Evolutionary conservation across 345 rosid genomes (phyloP).

Genomic region (Lumnitzera littorea): DNA sequence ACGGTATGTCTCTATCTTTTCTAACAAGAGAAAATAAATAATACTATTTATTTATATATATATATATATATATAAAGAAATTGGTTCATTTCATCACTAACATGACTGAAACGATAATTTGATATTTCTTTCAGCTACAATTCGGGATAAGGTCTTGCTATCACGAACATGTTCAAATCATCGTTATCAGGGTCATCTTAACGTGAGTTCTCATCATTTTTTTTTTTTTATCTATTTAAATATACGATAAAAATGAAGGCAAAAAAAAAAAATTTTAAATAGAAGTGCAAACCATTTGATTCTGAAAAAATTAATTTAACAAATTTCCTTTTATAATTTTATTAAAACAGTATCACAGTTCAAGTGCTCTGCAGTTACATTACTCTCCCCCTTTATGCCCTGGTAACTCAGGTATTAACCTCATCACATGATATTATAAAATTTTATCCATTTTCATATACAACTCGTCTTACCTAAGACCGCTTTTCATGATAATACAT

Average conservation of each 20-base stretch:
- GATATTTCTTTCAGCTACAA: slow-evolving; percentile 32
- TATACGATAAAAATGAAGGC: not conserved
- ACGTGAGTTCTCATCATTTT: slow-evolving; percentile 43
- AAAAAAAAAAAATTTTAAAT: not conserved
- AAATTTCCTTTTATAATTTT: not conserved
- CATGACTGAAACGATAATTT: not conserved
- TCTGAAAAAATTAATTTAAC: too few relatives aligned
- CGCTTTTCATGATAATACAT: too few relatives aligned
- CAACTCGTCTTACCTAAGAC: not conserved
- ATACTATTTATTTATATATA: too few relatives aligned
- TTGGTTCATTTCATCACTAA: not conserved
- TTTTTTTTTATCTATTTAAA: not conserved
- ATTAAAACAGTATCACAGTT: slow-evolving; percentile 41
- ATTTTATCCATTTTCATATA: not conserved
- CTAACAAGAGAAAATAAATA: not conserved
- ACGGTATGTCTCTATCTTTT: slow-evolving; percentile 35
- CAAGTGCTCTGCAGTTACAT: slow-evolving; percentile 65
- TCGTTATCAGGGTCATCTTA: slow-evolving; percentile 40
- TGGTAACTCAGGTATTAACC: slow-evolving; percentile 53
- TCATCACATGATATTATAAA: not conserved
- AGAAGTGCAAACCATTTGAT: not conserved
- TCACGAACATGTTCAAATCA: slow-evolving; percentile 31
- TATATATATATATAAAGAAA: not conserved
- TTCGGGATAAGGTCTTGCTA: slow-evolving; percentile 56
- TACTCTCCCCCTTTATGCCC: slow-evolving; percentile 78